Base-by-base conservation (phyloP, 257 asterid genomes). In the Nicotiana paniculata region DNA sequence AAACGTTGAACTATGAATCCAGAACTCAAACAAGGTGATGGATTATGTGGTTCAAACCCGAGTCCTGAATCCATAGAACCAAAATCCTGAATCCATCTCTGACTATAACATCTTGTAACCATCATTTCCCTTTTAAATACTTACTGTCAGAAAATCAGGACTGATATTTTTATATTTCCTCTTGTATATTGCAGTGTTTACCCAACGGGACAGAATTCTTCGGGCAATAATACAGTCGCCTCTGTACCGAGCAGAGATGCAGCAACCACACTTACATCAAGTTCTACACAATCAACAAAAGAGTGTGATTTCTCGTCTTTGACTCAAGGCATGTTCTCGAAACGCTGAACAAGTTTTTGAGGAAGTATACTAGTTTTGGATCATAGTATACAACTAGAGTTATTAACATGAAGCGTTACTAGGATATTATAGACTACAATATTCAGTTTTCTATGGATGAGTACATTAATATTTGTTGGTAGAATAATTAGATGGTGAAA, bases 291-390 rank as follows among this genome's bases (percentile, higher is more conserved):
- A 87, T 58, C 93, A 0, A 93, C 89, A 80, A 92, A 91, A 87
- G 99, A 96, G 72, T 92, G 82, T 5, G 97, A 96, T 84, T 96
- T 96, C 84, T 96, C 99, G 84, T 94, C 99, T n/a, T 85, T 96
- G 92, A 94, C 97, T 3, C 94, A 90, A 81, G 97, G 94, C 39
- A 87, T 94, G 64, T 94, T 96, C 90, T 82, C 97, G 12, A 96
- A 94, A 85, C 91, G 83, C 39, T 95, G 88, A 91, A 53, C 30
- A 11, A 10, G 15, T 48, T 30, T 32, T 32, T 35, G 28, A 28
- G 30, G 33, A 26, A 48, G 24, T 75, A 48, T 48, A 13, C 79
- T 28, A 74, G 43, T 48, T 74, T 26, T 18, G 55, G 83, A 10
- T 78, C 66, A 48, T 51, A 85, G 77, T 82, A 85, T 77, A 88